Evolutionary conservation across 2,329 filamentous ascomycete genomes (phyloP).

Genomic region (Ampelomyces quisqualis): DNA sequence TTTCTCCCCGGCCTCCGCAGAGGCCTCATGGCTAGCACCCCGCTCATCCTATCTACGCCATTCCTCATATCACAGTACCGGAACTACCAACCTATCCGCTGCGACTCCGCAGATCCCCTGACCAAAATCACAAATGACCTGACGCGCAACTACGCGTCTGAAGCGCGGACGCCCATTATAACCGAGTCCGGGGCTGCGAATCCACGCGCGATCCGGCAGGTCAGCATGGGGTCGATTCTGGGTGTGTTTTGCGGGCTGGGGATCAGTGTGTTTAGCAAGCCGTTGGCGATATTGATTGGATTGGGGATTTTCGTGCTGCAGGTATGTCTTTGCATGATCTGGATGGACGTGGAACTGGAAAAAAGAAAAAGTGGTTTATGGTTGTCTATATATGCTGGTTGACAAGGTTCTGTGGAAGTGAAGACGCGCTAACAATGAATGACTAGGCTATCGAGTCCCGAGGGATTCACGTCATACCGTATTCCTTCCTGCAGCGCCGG

Average conservation of each 20-base stretch:
- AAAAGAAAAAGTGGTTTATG: not conserved
- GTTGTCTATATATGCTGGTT: not conserved
- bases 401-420: not conserved
- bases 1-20: conserved; percentile 44
- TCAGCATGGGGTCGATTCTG: conserved; percentile 51
- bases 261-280: conserved; percentile 69
- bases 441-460: conserved; percentile 52
- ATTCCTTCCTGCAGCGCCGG: conserved; percentile 52
- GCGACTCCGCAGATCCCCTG: conserved; percentile 38
- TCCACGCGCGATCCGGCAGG: conserved; percentile 46
- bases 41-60: conserved; percentile 38
- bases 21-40: conserved; percentile 40
- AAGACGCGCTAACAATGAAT: conserved; percentile 18
- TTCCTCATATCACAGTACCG: conserved; percentile 32
- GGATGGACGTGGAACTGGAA: not conserved
- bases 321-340: conserved; percentile 47
- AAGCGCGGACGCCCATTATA: conserved; percentile 44
- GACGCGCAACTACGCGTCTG: conserved; percentile 38
- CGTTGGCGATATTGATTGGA: conserved; percentile 67
- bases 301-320: conserved; percentile 64
- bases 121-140: conserved; percentile 44
- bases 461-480: conserved; percentile 55
- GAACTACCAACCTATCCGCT: conserved; percentile 36
- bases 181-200: conserved; percentile 45
- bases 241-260: conserved; percentile 57